Percentiles rank a stretch among this genome's conserved stretches.
Evolutionary conservation across 805 yeast genomes (phyloP).

Genomic region (Priceomyces fermenticarens): DNA sequence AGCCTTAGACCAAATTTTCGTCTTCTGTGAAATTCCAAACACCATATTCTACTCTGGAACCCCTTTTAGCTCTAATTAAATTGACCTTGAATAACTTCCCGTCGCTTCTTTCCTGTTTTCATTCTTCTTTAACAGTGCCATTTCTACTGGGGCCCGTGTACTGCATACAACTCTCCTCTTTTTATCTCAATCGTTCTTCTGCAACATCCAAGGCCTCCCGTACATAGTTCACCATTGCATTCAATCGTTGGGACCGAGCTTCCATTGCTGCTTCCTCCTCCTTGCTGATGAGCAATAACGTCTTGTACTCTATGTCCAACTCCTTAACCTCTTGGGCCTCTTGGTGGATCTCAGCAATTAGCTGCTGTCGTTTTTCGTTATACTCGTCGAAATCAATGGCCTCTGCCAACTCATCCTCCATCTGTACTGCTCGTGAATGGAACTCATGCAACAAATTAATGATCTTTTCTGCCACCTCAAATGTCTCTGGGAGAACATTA

Average conservation of each 20-base stretch:
- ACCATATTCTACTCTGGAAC: too few relatives aligned
- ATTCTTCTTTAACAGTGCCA: too few relatives aligned
- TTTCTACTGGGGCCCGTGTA: too few relatives aligned
- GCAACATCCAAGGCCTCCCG: constrained; percentile 12
- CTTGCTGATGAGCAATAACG: constrained; percentile 5
- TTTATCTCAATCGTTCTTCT: constrained; percentile 8
- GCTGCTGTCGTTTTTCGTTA: constrained; percentile 2
- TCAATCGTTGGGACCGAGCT: constrained; percentile 16
- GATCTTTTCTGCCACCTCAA: constrained; percentile 14
- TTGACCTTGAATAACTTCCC: too few relatives aligned
- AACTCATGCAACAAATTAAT: constrained; percentile 16
- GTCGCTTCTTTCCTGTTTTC: too few relatives aligned
- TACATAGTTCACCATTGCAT: constrained; percentile 21
- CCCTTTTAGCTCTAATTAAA: too few relatives aligned
- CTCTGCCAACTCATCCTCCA: constrained; percentile 1
- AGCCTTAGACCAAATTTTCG: too few relatives aligned
- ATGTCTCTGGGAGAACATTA: constrained; percentile 12
- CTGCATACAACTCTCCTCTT: too few relatives aligned
- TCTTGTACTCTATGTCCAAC: constrained; percentile 14
- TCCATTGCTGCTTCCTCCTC: constrained; percentile 19
- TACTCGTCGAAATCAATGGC: constrained; percentile 4
- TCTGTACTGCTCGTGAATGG: constrained; percentile 4
- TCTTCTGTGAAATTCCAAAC: too few relatives aligned
- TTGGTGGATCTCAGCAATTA: constrained; percentile 8
- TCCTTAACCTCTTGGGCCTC: constrained; percentile 11